phyloP scores from a whole-genome alignment of 2,329 filamentous ascomycete species.

The Neonectria coccinea region DNA sequence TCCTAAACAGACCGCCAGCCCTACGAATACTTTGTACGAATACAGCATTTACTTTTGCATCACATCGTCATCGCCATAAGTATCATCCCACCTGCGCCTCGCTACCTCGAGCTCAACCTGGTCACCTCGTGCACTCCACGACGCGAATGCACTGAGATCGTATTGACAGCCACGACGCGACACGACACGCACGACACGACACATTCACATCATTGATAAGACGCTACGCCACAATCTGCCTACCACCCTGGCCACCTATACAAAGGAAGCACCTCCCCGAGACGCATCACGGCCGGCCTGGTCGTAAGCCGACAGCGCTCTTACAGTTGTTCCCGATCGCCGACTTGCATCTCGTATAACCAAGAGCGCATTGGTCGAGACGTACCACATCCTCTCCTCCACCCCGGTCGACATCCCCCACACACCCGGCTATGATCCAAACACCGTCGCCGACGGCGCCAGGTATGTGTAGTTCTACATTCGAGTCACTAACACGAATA shows the following conservation, averaged over 20 bases:
- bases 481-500: slow-evolving; percentile 16
- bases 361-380: slow-evolving; percentile 28
- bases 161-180: slow-evolving; percentile 2
- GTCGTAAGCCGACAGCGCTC: slow-evolving; percentile 23
- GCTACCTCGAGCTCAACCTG: slow-evolving; percentile 23
- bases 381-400: slow-evolving; percentile 26
- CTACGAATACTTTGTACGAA: neutral
- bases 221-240: slow-evolving; percentile 14
- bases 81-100: slow-evolving; percentile 18
- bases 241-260: slow-evolving; percentile 8
- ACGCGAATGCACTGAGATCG: slow-evolving; percentile 10
- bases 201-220: slow-evolving; percentile 8
- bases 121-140: slow-evolving; percentile 11
- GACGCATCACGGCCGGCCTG: slow-evolving; percentile 17
- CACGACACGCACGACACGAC: slow-evolving; percentile 10
- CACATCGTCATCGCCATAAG: slow-evolving; percentile 20
- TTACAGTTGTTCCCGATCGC: slow-evolving; percentile 21
- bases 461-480: slow-evolving; percentile 39
- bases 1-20: slow-evolving; percentile 6
- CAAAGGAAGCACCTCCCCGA: slow-evolving; percentile 14
- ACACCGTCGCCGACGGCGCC: slow-evolving; percentile 37
- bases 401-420: slow-evolving; percentile 35
- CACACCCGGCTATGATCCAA: slow-evolving; percentile 45
- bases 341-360: slow-evolving; percentile 35
- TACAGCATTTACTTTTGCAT: neutral